Percentiles rank a stretch among this genome's conserved stretches.
Evolutionary conservation across 768 basidiomycete genomes (phyloP).

Genomic region (Tylopilus felleus): DNA sequence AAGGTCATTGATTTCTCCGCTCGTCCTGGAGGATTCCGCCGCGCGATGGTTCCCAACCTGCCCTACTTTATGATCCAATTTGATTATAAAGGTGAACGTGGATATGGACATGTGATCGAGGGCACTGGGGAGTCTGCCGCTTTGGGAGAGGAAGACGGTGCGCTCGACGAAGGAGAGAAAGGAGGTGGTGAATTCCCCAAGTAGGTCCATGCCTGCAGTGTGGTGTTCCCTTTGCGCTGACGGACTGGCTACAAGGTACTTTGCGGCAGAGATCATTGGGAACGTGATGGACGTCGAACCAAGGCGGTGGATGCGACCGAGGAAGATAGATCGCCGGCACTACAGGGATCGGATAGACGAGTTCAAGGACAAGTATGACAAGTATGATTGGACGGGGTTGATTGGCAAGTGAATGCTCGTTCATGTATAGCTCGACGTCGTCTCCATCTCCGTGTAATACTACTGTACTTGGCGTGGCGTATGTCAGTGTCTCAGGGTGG

Average conservation of each 20-base stretch:
- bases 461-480: too few relatives aligned
- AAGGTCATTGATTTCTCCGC: conserved; percentile 93
- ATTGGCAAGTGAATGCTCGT: conserved; percentile 39
- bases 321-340: conserved; percentile 62
- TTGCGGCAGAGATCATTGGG: conserved; percentile 93
- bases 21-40: conserved; percentile 88
- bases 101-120: conserved; percentile 98
- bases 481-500: too few relatives aligned
- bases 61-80: conserved; percentile 99
- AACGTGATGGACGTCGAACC: conserved; percentile 87
- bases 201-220: conserved; percentile 39
- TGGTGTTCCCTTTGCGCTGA: conserved; percentile 2
- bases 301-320: conserved; percentile 79
- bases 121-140: conserved; percentile 67
- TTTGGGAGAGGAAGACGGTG: conserved; percentile 60
- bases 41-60: conserved; percentile 93
- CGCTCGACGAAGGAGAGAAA: conserved; percentile 80
- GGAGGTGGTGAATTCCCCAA: conserved; percentile 89
- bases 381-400: conserved; percentile 80
- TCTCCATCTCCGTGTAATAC: background rate
- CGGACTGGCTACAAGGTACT: conserved; percentile 57
- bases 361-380: conserved; percentile 74
- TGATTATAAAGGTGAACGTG: conserved; percentile 96
- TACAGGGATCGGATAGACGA: conserved; percentile 66
- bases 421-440: background rate